Evolutionary conservation across 2,329 filamentous ascomycete species (phyloP).

Genomic region (Sclerotinia borealis): DNA sequence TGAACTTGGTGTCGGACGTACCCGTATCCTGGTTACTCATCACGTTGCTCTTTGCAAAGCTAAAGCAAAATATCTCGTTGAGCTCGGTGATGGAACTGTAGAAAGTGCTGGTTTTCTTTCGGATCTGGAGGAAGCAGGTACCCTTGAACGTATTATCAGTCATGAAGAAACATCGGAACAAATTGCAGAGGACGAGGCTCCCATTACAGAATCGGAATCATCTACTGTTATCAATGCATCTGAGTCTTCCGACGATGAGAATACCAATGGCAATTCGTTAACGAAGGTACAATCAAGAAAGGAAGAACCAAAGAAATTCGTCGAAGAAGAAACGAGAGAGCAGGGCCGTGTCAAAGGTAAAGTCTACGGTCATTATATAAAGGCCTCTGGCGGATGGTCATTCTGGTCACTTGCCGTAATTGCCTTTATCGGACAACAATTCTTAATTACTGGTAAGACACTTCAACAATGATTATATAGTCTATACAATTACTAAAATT

Average conservation of each 20-base stretch:
- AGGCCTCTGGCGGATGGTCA: constrained; percentile 55
- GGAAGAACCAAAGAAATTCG: constrained; percentile 57
- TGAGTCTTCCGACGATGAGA: constrained; percentile 42
- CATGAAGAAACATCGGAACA: constrained; percentile 45
- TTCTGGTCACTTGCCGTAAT: constrained; percentile 53
- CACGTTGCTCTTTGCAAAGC: constrained; percentile 67
- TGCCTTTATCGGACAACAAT: constrained; percentile 50
- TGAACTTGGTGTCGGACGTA: constrained; percentile 61
- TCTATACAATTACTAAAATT: constrained; percentile 1
- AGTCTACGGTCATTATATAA: constrained; percentile 64
- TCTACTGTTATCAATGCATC: constrained; percentile 48
- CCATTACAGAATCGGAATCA: constrained; percentile 15
- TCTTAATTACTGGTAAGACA: constrained; percentile 46
- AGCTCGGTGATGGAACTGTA: constrained; percentile 63
- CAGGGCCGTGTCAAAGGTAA: constrained; percentile 60
- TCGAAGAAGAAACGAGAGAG: constrained; percentile 69
- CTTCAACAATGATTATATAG: not conserved
- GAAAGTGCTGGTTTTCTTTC: constrained; percentile 58
- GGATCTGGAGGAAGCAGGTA: constrained; percentile 55
- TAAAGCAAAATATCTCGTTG: constrained; percentile 66
- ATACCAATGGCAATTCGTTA: constrained; percentile 38
- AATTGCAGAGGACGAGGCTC: constrained; percentile 42
- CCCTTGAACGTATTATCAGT: constrained; percentile 50
- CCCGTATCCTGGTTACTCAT: constrained; percentile 74
- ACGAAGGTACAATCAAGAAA: constrained; percentile 46